Percentiles rank a stretch among this genome's conserved stretches.
These are phyloP conservation scores for Sideroxylon spinosum DNA, from an alignment of 179 eudicot species.

Conservation along the genomic window DNA sequence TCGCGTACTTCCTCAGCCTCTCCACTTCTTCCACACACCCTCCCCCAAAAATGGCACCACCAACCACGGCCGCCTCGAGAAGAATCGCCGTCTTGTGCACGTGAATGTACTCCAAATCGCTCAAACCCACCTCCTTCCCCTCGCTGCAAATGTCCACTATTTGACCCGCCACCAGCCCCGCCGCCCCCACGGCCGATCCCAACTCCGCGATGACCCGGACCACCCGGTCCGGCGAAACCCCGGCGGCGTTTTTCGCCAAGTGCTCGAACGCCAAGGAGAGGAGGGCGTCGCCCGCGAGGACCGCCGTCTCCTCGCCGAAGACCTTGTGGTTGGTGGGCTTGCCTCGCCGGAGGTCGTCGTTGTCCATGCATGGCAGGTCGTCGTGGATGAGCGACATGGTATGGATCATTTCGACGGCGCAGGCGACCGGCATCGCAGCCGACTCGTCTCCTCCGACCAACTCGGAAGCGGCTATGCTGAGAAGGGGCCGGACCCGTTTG, in stretches of 20 bases:
- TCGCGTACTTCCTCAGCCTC: conserved; percentile 22
- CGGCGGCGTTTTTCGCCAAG: conserved; percentile 1
- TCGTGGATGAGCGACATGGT: conserved; percentile 64
- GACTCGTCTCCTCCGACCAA: conserved; percentile 47
- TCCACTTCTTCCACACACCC: conserved; percentile 20
- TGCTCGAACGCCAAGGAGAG: conserved; percentile 22
- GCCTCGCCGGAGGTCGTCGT: conserved; percentile 61
- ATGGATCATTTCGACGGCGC: conserved; percentile 63
- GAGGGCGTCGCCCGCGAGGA: conserved; percentile 26
- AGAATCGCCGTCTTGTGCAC: conserved; percentile 23
- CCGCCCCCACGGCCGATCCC: conserved; percentile 22
- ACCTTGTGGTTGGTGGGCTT: conserved; percentile 58
- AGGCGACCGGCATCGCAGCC: conserved; percentile 45
- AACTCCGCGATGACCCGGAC: conserved; percentile 19
- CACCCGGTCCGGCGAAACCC: conserved; percentile 17
- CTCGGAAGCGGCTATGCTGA: conserved; percentile 60
- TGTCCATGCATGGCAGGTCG: conserved; percentile 66
- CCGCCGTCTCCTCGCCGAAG: conserved; percentile 48
- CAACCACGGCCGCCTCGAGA: conserved; percentile 22
- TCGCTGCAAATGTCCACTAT: conserved; percentile 19
- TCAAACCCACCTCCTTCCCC: conserved; percentile 16
- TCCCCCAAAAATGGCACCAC: conserved; percentile 23
- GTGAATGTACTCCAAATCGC: conserved; percentile 21
- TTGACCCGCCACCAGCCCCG: conserved; percentile 24
- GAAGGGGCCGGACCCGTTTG: conserved; percentile 47